phyloP scores from a whole-genome alignment of 176 grass and related monocot species.

The Eragrostis curvula region DNA sequence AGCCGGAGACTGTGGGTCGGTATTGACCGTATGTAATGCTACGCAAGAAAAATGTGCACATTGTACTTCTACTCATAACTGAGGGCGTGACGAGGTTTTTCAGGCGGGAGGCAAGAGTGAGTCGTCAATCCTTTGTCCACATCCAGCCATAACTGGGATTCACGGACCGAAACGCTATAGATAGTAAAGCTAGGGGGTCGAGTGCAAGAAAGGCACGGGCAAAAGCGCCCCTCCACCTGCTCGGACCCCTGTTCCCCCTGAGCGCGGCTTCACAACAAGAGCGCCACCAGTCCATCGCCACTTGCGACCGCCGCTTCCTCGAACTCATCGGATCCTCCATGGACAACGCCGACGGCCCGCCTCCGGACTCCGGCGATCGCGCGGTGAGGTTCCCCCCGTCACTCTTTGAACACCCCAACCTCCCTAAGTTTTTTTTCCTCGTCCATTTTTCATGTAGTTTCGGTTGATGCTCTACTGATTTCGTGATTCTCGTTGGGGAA shows the following conservation, averaged over 20 bases:
- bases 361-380: constrained; percentile 18
- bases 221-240: neutral
- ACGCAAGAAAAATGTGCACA: neutral
- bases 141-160: neutral
- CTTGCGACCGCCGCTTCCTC: neutral
- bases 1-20: no score
- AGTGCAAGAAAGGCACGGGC: neutral
- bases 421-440: neutral
- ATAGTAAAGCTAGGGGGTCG: neutral
- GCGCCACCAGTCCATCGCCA: constrained; percentile 15
- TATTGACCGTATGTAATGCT: neutral
- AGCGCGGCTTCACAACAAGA: constrained; percentile 28
- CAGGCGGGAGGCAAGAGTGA: no score
- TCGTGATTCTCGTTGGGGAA: neutral
- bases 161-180: neutral
- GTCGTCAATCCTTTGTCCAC: neutral
- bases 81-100: no score
- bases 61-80: no score
- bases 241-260: neutral
- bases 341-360: constrained; percentile 26
- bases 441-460: neutral
- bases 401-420: neutral
- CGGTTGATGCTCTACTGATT: neutral
- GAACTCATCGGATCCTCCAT: constrained; percentile 43
- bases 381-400: constrained; percentile 16